Base-by-base conservation (phyloP, 2,329 filamentous ascomycete species). In the Ophiostoma quercus region DNA sequence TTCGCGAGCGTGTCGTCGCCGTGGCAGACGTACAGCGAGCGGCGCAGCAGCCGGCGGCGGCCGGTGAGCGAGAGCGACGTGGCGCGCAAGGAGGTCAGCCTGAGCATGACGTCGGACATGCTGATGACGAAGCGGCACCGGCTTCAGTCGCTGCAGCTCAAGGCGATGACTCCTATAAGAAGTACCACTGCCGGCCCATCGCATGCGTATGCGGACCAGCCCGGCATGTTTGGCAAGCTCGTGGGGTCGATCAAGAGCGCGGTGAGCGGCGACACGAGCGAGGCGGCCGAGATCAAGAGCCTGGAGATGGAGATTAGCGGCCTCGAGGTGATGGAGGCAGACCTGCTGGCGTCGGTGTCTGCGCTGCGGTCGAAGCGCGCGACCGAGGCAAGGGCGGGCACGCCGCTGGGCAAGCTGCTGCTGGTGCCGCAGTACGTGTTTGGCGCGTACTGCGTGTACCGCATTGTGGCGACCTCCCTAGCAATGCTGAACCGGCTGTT, bases 1-100 rank as follows among this genome's bases (percentile, higher is more conserved):
- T 96, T 96, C 75, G 92, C 92, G 6, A 92, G 92, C n/a, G 90
- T 96, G 43, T 94, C 91, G 32, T 90, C 91, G 1, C 88, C 93
- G 1, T 96, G 92, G 92, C 90, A 96, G 76, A 92, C 87, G 0
- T 92, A 96, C 79, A 85, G 88, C 32, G 87, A 88, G 39, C 86
- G 85, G 54, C 81, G 86, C 65, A 76, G 79, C 11, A 12, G 39
- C 32, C 78, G 77, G 66, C 81, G 80, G 67, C 83, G 85, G 39
- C 86, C 86, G 3, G 86, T 93, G 22, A 89, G 89, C 0, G 92
- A 96, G 67, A 83, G 87, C 11, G 91, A 94, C 74, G 85, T 96
- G 66, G 82, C 86, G 67, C 85, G 92, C 67, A 95, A 94, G 77
- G 88, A 93, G 77, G 88, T 89, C 1, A 92, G 92, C 0, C 82